Evolutionary conservation across 768 basidiomycete genomes (phyloP), one percentile per base, ranked within the genome.

Genomic region (Chalciporus sphaerocephalus): DNA sequence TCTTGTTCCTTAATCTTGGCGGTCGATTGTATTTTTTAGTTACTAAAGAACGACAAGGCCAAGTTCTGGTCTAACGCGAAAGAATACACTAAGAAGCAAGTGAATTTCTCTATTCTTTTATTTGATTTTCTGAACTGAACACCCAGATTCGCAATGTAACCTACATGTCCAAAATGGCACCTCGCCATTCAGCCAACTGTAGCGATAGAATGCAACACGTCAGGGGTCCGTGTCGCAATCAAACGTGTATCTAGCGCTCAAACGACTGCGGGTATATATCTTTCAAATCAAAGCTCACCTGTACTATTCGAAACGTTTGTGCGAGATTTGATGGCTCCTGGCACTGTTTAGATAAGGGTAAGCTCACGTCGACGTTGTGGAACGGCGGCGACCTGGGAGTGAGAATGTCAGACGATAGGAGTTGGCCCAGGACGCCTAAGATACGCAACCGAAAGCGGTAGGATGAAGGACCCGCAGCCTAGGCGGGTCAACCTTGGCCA

Each of bases 41-140:
- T 81, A 40, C 59, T 92, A 53, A 91, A 89, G 76, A 81, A 80
- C 55, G 86, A 92, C 59, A 81, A 79, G 59, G 59, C 70, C 37
- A 87, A 81, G 64, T 92, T 92, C 68, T 61, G 81, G 32, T 70
- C 78, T 3, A 85, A 78, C 6, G 90, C 91, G n/a, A 87, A 75
- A 62, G 90, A 92, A 50, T 82, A 79, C 72, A 89, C 87, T 12
- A 92, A 85, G 78, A 92, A 83, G 91, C 89, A 48, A 58, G 75
- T 43, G 15, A 18, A 18, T 22, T 20, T 25, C 24, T 42, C 36
- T 27, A 21, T 33, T 33, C 27, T 30, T 42, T 21, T 27, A 35
- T 49, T 42, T 52, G 27, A 57, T 38, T 22, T 36, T 16, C 3
- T 5, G 16, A 18, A 5, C 10, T 15, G 16, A 25, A 20, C 40